These are phyloP conservation scores for Hypoxylon intermedium DNA, from an alignment of 495 filamentous ascomycete species.

Conservation along the genomic window DNA sequence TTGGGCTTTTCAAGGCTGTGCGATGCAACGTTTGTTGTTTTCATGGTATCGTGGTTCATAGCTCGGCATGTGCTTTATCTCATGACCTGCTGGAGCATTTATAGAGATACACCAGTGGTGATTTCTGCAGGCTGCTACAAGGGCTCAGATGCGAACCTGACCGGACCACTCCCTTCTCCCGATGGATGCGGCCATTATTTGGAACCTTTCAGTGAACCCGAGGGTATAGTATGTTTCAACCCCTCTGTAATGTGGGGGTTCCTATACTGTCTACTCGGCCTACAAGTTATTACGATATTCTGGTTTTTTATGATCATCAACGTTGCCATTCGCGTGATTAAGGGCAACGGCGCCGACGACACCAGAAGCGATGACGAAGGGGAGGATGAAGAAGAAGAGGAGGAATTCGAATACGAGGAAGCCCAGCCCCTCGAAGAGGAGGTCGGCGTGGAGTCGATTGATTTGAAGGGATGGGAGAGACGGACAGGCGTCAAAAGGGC, in stretches of 20 bases:
- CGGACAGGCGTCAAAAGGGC: slow-evolving; percentile 53
- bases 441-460: slow-evolving; percentile 67
- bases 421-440: slow-evolving; percentile 66
- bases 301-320: slow-evolving; percentile 91
- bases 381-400: slow-evolving; percentile 65
- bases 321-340: slow-evolving; percentile 77
- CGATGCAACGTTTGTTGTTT: slow-evolving; percentile 84
- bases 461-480: slow-evolving; percentile 61
- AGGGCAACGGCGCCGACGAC: slow-evolving; percentile 82
- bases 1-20: slow-evolving; percentile 74
- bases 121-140: slow-evolving; percentile 77
- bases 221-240: slow-evolving; percentile 79
- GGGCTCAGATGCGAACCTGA: slow-evolving; percentile 55
- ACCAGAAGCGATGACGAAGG: slow-evolving; percentile 86
- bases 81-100: slow-evolving; percentile 79
- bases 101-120: slow-evolving; percentile 66
- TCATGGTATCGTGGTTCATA: slow-evolving; percentile 85
- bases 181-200: slow-evolving; percentile 66
- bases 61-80: slow-evolving; percentile 83
- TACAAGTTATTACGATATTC: slow-evolving; percentile 81
- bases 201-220: slow-evolving; percentile 70
- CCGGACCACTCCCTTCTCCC: slow-evolving; percentile 64
- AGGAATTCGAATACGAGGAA: slow-evolving; percentile 56
- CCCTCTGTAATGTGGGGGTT: slow-evolving; percentile 77
- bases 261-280: slow-evolving; percentile 72